phyloP scores from a whole-genome alignment of 2,329 filamentous ascomycete genomes.

The Sclerotinia sclerotiorum region DNA sequence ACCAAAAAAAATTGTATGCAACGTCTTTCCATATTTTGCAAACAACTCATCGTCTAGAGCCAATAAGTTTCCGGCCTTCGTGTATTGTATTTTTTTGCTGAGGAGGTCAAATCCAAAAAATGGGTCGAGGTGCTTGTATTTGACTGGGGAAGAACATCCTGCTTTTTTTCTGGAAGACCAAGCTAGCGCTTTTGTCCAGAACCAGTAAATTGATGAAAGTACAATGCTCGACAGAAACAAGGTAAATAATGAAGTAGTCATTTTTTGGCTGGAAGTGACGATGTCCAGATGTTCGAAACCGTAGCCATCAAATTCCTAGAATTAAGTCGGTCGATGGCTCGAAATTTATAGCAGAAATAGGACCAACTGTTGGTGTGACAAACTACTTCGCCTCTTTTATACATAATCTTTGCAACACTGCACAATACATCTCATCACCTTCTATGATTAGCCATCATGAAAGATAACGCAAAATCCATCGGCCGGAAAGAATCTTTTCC shows the following conservation, averaged over 20 bases:
- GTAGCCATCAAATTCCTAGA: not conserved
- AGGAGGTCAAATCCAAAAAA: conserved; percentile 7
- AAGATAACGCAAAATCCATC: not conserved
- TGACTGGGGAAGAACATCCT: conserved; percentile 8
- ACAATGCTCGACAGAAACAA: not conserved
- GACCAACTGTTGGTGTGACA: not conserved
- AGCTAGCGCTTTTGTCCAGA: not conserved
- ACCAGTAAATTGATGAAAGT: not conserved
- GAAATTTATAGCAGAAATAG: not conserved
- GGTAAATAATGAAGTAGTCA: not conserved
- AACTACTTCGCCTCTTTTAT: not conserved
- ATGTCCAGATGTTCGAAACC: not conserved
- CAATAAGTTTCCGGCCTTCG: not conserved
- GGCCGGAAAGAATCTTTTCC: not conserved
- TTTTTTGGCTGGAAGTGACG: not conserved
- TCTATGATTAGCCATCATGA: not conserved
- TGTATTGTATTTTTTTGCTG: not conserved
- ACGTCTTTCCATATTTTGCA: conserved; percentile 24
- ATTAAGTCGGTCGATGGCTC: not conserved
- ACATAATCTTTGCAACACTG: not conserved
- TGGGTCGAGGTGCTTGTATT: conserved; percentile 12
- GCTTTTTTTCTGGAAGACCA: conserved; percentile 4
- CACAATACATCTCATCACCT: not conserved
- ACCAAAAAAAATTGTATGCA: conserved; percentile 21
- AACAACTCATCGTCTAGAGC: conserved; percentile 21